Base-by-base conservation (phyloP, 1,284 basidiomycete genomes). In the Sanghuangporus sanghuang region DNA sequence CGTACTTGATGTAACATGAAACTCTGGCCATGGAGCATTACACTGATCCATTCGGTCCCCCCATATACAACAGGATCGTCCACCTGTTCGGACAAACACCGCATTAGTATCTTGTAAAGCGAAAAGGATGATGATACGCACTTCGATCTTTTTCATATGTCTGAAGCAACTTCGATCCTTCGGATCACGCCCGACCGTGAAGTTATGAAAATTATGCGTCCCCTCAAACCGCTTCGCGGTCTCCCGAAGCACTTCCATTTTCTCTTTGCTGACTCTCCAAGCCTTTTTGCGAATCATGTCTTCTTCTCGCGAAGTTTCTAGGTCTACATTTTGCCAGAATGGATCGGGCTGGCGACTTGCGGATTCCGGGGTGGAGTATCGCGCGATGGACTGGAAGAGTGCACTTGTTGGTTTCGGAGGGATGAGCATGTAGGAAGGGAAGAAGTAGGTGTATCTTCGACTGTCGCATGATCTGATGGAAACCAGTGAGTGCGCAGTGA, bases 1-100 rank as follows among this genome's bases (percentile, higher is more conserved):
- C 78, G 60, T 69, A 89, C 89, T 79, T 99, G 96, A 75, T 99
- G 96, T 63, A 99, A 77, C 97, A 99, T 99, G 75, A 99, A 99
- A 69, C 93, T 96, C 75, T 99, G 97, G 0, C 96, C 97, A 71
- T 98, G 95, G 72, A 98, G 90, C 68, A 92, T 82, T 39, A 99
- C 89, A 57, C 90, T 92, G 57, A 99, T 87, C 96, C 96, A 99
- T 73, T 99, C 96, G 1, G 93, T 96, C 38, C 89, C 89, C 18
- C 93, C 92, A 69, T 95, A 90, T 3, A 96, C 87, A 4, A 83
- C 85, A 32, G 93, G 93, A 59, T 94, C 90, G 4, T 81, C 75
- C 53, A 95, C 79, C 92, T 94, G 67, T 2, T 46, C 5, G n/a
- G 40, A 27, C 12, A 61, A 42, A 49, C 36, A 23, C 36, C 59